Percentiles rank a stretch among this genome's conserved stretches.
Evolutionary conservation across 352 stramenopile species (phyloP).

Genomic region (Phytophthora idaei): DNA sequence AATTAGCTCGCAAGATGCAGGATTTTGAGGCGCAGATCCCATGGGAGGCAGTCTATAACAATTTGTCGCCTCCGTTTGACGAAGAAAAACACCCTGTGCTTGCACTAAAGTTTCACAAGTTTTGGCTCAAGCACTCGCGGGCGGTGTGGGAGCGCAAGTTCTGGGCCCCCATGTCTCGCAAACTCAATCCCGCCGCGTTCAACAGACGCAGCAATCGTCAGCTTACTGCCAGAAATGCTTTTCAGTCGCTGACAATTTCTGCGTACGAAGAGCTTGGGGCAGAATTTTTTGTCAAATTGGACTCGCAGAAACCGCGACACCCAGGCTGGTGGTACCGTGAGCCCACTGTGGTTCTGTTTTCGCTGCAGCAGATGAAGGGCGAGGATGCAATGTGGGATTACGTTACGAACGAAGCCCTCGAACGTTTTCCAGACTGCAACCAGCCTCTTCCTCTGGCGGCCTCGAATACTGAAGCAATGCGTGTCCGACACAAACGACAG

Average conservation of each 20-base stretch:
- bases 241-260: constrained; percentile 36
- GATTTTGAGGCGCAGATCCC: constrained; percentile 34
- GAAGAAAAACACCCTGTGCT: constrained; percentile 21
- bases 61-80: constrained; percentile 46
- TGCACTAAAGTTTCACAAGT: constrained; percentile 29
- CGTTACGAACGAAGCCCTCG: constrained; percentile 33
- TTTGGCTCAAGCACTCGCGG: constrained; percentile 45
- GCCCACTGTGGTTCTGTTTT: constrained; percentile 37
- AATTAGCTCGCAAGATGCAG: constrained; percentile 22
- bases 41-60: constrained; percentile 40
- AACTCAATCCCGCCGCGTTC: constrained; percentile 4
- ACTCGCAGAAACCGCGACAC: constrained; percentile 35
- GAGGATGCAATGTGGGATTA: constrained; percentile 39
- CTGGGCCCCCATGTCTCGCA: constrained; percentile 38
- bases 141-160: constrained; percentile 64
- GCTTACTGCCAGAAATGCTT: constrained; percentile 31
- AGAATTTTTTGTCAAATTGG: constrained; percentile 48
- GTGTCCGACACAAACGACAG: constrained; percentile 8
- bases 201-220: constrained; percentile 39
- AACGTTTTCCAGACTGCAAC: constrained; percentile 52
- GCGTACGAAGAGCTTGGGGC: constrained; percentile 40
- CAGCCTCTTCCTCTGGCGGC: constrained; percentile 39
- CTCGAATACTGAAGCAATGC: constrained; percentile 33
- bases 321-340: constrained; percentile 60
- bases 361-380: constrained; percentile 31